Evolutionary conservation across 192 early-diverging fungal genomes (phyloP), one percentile per base, ranked within the genome.

Genomic region (Helicostylum pulchrum): DNA sequence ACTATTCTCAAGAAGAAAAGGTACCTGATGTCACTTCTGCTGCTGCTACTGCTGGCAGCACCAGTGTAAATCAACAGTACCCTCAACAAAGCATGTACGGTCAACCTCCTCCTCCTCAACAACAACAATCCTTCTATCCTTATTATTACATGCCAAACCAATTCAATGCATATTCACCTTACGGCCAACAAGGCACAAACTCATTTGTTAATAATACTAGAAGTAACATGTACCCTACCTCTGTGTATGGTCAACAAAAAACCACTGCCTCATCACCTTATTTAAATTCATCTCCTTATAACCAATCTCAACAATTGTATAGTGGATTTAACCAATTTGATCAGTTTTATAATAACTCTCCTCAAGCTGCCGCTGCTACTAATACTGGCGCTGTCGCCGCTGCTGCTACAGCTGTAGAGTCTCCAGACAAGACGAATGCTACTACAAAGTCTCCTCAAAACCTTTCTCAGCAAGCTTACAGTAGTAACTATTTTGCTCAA

Each of bases 111-210:
- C 71, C n/a, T n/a, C n/a, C n/a, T n/a, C n/a, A n/a, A n/a, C n/a
- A n/a, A n/a, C n/a, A 76, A 19, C 70, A 88, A 70, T 91, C 89
- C 6, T 94, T 91, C 80, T 90, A 87, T 70, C 86, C 83, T 63
- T 87, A 90, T 68, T 93, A 95, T 79, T 86, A 91, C 76, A 83
- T 84, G 53, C 83, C 84, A 17, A 83, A 85, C 75, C 89, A 93
- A 72, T 94, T 85, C 83, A 87, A 85, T 34, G 85, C 80, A 21
- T 93, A 93, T 76, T 89, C 89, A 66, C 86, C 85, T 67, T 96
- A 93, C 72, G 90, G 88, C 19, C 92, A 94, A 74, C 92, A 39
- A 39, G 36, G 36, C 1, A 5, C 36, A 9, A 39, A 39, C 36
- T 39, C 36, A 4, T 39, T 39, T 39, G 9, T 39, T 6, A 39